Evolutionary conservation across 352 stramenopile species (phyloP), one percentile per base, ranked within the genome.

Genomic region (Phytopythium delawarense): DNA sequence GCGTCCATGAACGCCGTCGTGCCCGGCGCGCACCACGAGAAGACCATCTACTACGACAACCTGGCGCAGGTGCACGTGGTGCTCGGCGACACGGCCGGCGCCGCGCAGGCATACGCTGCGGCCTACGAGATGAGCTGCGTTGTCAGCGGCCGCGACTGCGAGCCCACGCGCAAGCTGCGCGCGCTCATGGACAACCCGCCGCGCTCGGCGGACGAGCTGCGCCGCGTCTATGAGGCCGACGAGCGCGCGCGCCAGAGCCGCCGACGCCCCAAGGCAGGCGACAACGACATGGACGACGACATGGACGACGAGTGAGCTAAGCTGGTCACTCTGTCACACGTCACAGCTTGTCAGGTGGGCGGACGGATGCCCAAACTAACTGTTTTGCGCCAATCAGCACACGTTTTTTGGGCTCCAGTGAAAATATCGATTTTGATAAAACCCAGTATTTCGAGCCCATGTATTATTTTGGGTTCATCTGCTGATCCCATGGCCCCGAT

Each of bases 41-140:
- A 94, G 66, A 88, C 75, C 28, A 90, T 91, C 58, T 89, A 94
- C 67, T 94, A 94, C 68, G 84, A 94, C 71, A 89, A 92, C 64
- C 63, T 91, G 40, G 84, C 84, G 28, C 82, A 94, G 67, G 81
- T 88, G 7, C 72, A 80, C 11, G 77, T 94, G 46, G 71, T 87
- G 28, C 61, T 89, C 16, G 80, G 81, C 12, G 74, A 93, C 59
- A 65, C 83, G 18, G 57, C 62, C 18, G 78, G 69, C 20, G 80
- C 78, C 34, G 77, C 67, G 21, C 65, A 74, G 34, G 81, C 84
- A 23, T 93, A 91, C 63, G 66, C 61, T 15, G 23, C 71, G 23
- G 84, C 82, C 13, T 85, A 76, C 57, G 72, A 89, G 23, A 66
- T 89, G 1, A 75, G 75, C 30, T 91, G 82, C 46, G 39, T 86